Base-by-base conservation (phyloP, 1,284 basidiomycete species). In the Pseudozyma thailandica region DNA sequence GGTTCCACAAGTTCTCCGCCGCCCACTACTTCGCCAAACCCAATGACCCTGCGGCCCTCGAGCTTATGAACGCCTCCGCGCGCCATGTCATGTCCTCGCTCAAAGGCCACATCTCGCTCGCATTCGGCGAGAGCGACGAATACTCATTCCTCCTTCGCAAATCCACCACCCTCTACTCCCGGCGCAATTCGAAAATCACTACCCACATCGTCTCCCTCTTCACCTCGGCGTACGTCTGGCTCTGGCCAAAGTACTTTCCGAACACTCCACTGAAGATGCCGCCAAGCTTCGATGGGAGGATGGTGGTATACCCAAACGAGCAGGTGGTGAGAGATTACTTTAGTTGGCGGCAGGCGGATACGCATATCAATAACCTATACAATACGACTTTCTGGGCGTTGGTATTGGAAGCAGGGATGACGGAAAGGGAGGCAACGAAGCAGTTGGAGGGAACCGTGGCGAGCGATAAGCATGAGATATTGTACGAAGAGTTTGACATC, bases 341-440 rank as follows among this genome's bases (percentile, higher is more conserved):
- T 83, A 85, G 91, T 0, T 98, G 95, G 94, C 85, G 95, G 70
- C 95, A 97, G 82, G 92, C 90, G 0, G 95, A 98, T 83, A 95
- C 96, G 0, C 96, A 98, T 82, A 92, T 98, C 83, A 98, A 98
- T 83, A 98, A 98, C 81, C 85, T 98, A 21, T 95, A 98, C 86
- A 98, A 98, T 79, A 98, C 96, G 0, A 86, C 86, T 0, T 98
- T 98, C 82, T 98, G 95, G 96, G 91, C 94, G 0, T 86, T 98
- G 9, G 89, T 98, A 0, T 89, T 91, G 39, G 86, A 90, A 74
- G 91, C 89, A 8, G 90, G 89, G 0, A 85, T 90, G 79, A 90
- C 89, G 0, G 89, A 91, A 1, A 87, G 88, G 4, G 88, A 96
- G 72, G 94, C 94, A 0, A 92, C 97, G 79, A 88, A 89, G 28